Evolutionary conservation across 768 basidiomycete genomes (phyloP).

Genomic region (Lyophyllum semitale): DNA sequence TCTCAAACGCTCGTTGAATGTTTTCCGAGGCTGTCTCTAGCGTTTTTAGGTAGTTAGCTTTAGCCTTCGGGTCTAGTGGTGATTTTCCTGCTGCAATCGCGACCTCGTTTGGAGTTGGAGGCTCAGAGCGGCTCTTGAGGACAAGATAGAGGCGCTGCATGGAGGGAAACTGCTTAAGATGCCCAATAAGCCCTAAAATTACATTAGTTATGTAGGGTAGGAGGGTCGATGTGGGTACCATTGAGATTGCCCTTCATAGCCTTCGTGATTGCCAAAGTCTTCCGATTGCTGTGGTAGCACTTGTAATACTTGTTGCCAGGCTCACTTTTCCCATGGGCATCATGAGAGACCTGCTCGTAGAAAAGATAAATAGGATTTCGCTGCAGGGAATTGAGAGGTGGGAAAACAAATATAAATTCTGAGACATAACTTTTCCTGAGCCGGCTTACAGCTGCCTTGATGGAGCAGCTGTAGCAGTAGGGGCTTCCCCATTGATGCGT

Average conservation of each 20-base stretch:
- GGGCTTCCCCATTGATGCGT: no score
- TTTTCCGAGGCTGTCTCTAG: conserved; percentile 1
- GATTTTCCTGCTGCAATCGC: not conserved
- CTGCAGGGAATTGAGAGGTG: no score
- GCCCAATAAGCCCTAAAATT: not conserved
- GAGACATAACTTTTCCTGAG: no score
- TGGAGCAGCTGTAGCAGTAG: no score
- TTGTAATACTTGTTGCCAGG: no score
- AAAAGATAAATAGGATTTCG: no score
- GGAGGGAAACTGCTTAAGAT: not conserved
- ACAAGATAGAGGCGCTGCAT: not conserved
- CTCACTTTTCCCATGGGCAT: no score
- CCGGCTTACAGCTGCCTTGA: no score
- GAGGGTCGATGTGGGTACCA: not conserved
- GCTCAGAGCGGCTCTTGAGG: not conserved
- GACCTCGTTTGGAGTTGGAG: not conserved
- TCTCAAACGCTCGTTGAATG: not conserved
- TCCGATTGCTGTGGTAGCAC: not conserved
- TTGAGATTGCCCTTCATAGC: conserved; percentile 3
- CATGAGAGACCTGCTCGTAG: no score
- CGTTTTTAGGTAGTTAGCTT: not conserved
- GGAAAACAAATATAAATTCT: no score
- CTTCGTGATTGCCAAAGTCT: not conserved
- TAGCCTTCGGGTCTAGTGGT: not conserved
- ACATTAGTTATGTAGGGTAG: not conserved